A percentile compares a stretch with the other conserved stretches of the same genome.
phyloP scores from a whole-genome alignment of 257 asterid species.

The Primulina huaijiensis region DNA sequence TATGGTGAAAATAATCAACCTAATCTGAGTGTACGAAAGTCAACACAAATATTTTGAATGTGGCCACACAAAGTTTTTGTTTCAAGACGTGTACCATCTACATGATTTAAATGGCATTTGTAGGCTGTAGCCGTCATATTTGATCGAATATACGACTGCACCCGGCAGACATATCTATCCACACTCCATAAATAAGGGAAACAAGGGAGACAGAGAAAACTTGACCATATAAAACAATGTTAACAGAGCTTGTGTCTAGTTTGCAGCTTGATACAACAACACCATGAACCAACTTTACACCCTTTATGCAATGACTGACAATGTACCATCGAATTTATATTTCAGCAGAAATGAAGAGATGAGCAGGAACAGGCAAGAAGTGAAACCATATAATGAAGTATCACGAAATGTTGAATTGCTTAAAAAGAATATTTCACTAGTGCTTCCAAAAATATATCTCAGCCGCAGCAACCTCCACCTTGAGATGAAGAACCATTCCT shows the following conservation, averaged over 20 bases:
- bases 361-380: not conserved
- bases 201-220: not conserved
- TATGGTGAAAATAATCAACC: not conserved
- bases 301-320: not conserved
- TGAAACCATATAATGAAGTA: not conserved
- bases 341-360: not conserved
- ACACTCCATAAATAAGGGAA: not conserved
- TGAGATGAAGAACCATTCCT: conserved; percentile 71
- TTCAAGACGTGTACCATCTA: too few relatives aligned
- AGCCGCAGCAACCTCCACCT: conserved; percentile 90
- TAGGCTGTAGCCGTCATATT: not conserved
- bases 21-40: too few relatives aligned
- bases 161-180: not conserved
- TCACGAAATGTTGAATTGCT: not conserved
- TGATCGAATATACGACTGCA: not conserved
- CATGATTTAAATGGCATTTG: not conserved
- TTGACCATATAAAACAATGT: not conserved
- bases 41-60: not conserved
- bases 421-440: conserved; percentile 15
- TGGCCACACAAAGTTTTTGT: too few relatives aligned
- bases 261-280: conserved; percentile 1
- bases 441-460: conserved; percentile 25
- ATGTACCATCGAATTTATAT: not conserved
- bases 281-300: not conserved
- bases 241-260: not conserved